Percentiles rank a stretch among this genome's conserved stretches.
Evolutionary conservation across 202 grass and related monocot genomes (phyloP).

Genomic region (Dendrocalamus latiflorus): DNA sequence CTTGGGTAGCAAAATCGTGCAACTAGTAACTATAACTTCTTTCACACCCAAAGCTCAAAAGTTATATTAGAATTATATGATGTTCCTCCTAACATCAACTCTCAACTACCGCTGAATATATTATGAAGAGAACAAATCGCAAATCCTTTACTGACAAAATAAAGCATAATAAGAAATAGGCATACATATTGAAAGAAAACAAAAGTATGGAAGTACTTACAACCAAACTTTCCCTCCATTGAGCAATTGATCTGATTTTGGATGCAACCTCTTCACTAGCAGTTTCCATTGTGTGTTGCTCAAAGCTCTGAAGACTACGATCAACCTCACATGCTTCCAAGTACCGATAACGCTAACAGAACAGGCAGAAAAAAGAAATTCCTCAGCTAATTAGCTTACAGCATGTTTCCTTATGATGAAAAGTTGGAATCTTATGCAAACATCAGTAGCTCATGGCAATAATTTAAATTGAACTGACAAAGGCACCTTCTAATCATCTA

Average conservation of each 20-base stretch:
- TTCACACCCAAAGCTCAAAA: neutral
- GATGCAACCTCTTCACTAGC: constrained; percentile 47
- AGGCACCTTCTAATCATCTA: neutral
- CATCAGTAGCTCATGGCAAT: neutral
- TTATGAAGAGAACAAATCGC: constrained; percentile 1
- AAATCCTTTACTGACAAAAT: constrained; percentile 2
- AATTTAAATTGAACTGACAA: constrained; percentile 3
- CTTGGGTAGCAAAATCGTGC: neutral
- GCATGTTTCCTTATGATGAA: constrained; percentile 14
- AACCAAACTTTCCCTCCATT: constrained; percentile 80
- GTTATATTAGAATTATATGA: neutral
- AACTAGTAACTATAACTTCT: neutral
- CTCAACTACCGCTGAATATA: neutral
- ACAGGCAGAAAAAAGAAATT: constrained; percentile 34
- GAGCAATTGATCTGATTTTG: constrained; percentile 55
- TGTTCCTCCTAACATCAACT: constrained; percentile 3
- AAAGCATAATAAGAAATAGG: neutral
- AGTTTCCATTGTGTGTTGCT: constrained; percentile 49
- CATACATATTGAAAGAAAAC: neutral
- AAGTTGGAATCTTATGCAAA: constrained; percentile 22
- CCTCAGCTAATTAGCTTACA: neutral
- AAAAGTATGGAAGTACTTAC: constrained; percentile 58
- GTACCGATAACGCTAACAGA: constrained; percentile 66
- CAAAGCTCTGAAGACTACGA: constrained; percentile 56
- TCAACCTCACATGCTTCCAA: constrained; percentile 82